Evolutionary conservation across 768 basidiomycete species (phyloP).

Genomic region (Rhodosporidiobolus sp.): DNA sequence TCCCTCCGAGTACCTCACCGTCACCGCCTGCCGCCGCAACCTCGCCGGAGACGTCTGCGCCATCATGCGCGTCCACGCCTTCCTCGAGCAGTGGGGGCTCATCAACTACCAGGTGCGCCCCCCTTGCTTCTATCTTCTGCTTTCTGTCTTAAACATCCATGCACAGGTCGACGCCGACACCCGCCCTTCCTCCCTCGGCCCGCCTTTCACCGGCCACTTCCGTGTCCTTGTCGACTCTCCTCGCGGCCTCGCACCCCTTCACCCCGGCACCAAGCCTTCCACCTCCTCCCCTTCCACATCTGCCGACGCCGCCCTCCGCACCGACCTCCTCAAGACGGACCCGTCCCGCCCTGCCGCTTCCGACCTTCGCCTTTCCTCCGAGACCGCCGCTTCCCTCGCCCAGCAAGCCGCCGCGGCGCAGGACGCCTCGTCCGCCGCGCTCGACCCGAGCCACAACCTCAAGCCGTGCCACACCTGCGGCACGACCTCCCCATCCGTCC

Average conservation of each 20-base stretch:
- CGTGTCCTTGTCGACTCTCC: slow-evolving; percentile 95
- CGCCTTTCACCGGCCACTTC: slow-evolving; percentile 98
- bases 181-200: slow-evolving; percentile 85
- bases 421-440: slow-evolving; percentile 56
- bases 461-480: slow-evolving; percentile 86
- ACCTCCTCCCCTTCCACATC: slow-evolving; percentile 1
- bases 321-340: slow-evolving; percentile 40
- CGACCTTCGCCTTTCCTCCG: slow-evolving; percentile 51
- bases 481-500: slow-evolving; percentile 68
- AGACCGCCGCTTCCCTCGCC: slow-evolving; percentile 57
- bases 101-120: slow-evolving; percentile 90
- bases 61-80: slow-evolving; percentile 97
- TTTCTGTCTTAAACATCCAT: background rate
- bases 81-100: slow-evolving; percentile 97
- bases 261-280: slow-evolving; percentile 50
- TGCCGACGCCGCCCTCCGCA: slow-evolving; percentile 16
- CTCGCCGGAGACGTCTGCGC: slow-evolving; percentile 97
- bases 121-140: background rate
- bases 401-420: slow-evolving; percentile 75
- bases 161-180: slow-evolving; percentile 94
- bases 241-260: slow-evolving; percentile 88
- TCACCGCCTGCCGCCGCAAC: slow-evolving; percentile 93
- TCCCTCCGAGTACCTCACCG: slow-evolving; percentile 91
- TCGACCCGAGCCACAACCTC: slow-evolving; percentile 67
- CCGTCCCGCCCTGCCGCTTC: slow-evolving; percentile 50